Base-by-base conservation (phyloP, 805 yeast species). In the Teunomyces barrocoloradensis region DNA sequence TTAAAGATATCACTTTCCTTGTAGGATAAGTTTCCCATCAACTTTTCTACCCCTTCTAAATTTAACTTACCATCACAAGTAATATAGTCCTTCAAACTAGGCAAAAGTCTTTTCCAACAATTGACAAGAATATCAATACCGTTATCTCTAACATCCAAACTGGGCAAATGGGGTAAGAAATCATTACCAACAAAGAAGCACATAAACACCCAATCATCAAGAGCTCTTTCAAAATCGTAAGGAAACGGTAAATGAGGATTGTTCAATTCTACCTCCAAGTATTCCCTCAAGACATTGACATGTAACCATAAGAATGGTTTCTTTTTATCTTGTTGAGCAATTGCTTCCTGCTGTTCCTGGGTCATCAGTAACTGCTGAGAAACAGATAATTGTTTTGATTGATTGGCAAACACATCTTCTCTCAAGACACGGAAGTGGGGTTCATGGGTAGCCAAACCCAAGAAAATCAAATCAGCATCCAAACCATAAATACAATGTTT, bases 121-220 rank as follows among this genome's bases (percentile, higher is more conserved):
- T 76, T 78, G 10, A 89, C 84, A 45, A 94, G 69, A 20, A 80
- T 73, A 60, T 92, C 97, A 59, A 94, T 87, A 56, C 97, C 91
- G 60, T 89, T 88, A 65, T 94, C 98, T 56, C 99, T 81, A 37
- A 94, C 97, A 59, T 92, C 97, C 46, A 94, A 77, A 27, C 95
- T 84, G 3, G 99, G 98, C 55, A 94, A 72, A 68, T 92, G 98
- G 1, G 99, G 99, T 59, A 94, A 73, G 77, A 94, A 94, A 81
- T 94, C 99, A 63, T 94, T 94, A 67, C 99, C 99, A 53, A 92
- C 95, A 63, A 94, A 94, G 73, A 94, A 94, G 78, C 98, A 92
- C 91, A 94, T 86, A 56, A 94, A 94, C 12, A 94, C 89, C 99
- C 99, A 94, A 68, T 94, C 99, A 63, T 94, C 99, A 51, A 94